Evolutionary conservation across 331 rosid species (phyloP).

Genomic region (Quercus phellos): DNA sequence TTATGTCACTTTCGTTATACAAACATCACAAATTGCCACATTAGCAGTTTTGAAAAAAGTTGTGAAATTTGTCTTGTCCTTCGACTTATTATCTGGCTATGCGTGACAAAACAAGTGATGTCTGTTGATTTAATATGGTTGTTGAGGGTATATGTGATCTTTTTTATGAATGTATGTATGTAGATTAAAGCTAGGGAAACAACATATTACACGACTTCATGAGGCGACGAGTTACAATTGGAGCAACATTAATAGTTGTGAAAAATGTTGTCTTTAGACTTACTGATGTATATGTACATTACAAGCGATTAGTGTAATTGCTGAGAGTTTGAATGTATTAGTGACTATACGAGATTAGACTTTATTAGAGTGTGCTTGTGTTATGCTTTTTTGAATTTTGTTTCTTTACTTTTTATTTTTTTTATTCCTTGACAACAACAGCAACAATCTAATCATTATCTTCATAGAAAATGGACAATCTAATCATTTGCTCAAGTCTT

Average conservation of each 20-base stretch:
- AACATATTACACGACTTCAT: no score
- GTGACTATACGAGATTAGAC: background rate
- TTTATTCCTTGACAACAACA: no score
- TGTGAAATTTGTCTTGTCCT: accelerated
- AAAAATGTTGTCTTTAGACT: no score
- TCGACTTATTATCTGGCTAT: accelerated
- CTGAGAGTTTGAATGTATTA: background rate
- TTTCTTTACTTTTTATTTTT: no score
- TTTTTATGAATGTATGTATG: background rate
- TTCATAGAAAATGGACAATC: background rate
- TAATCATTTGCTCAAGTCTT: background rate
- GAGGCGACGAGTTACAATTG: no score
- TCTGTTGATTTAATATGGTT: background rate
- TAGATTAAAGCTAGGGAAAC: no score
- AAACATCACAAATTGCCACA: accelerated
- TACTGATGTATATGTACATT: background rate
- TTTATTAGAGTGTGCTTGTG: background rate
- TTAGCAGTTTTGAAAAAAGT: no score
- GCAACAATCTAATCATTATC: no score
- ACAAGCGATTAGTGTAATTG: background rate
- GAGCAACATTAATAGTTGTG: no score
- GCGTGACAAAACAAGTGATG: background rate
- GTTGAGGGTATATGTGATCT: background rate
- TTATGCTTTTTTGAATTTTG: background rate
- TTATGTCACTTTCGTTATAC: accelerated